Base-by-base conservation (phyloP, 768 basidiomycete genomes). In the Lactifluus subvellereus region DNA sequence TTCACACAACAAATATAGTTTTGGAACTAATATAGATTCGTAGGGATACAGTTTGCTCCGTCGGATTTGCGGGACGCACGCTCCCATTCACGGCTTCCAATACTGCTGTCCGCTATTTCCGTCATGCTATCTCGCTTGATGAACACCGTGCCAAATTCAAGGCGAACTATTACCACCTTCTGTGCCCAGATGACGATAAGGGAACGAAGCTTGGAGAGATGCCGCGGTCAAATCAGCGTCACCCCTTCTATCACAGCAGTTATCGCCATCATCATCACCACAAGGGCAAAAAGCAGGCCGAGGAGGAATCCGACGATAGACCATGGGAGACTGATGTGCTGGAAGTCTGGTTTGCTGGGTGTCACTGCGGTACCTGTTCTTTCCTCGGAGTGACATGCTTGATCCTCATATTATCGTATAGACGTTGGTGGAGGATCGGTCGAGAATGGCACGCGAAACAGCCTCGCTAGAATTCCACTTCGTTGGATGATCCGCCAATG, bases 301-400 rank as follows among this genome's bases (percentile, higher is more conserved):
- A 85, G 61, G 66, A 64, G 0, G 71, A 74, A 22, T 81, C 77
- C 56, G 72, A 77, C 65, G 70, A 73, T 4, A 71, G 73, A 27
- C 43, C 42, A 16, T 51, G 53, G 18, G 49, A 71, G 55, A 90
- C 89, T 0, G 75, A 90, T 61, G 82, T 89, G 4, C 78, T 82
- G 52, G 89, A 92, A 67, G 90, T 92, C 1, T 91, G 90, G 89
- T 92, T 91, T 67, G 72, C 88, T 4, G 89, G 89, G 0, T 83
- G 80, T 67, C 89, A 91, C 66, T 82, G 82, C 51, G 88, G 89
- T 88, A 66, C 32, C 79, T 73, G 27, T 35, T 35, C n/a, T 16
- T 27, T 27, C 6, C 49, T 53, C 50, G 32, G 18, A 22, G 2
- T 27, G 7, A 32, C 43, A 37, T 16, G 30, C 50, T 53, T 58